phyloP scores from a whole-genome alignment of 2,329 filamentous ascomycete genomes.

The Sclerotinia trifoliorum region DNA sequence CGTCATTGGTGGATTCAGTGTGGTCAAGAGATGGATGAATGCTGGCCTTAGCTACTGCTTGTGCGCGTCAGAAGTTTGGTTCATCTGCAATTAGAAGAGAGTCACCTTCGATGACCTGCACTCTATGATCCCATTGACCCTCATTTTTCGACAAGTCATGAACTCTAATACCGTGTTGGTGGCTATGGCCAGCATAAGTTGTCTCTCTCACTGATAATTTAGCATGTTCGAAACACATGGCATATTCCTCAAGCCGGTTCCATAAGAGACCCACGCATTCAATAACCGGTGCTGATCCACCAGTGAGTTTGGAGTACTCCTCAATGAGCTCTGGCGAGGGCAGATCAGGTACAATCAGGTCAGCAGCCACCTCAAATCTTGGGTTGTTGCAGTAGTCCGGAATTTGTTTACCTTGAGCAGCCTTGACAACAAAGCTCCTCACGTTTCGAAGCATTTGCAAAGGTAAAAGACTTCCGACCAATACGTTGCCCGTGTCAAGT shows the following conservation, averaged over 20 bases:
- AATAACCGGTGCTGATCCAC: not conserved
- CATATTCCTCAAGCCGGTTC: not conserved
- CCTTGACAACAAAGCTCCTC: not conserved
- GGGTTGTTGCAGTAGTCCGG: not conserved
- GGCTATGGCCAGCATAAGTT: not conserved
- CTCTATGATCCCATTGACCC: rapidly evolving
- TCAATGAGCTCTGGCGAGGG: not conserved
- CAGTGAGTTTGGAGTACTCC: not conserved
- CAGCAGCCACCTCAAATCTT: rapidly evolving
- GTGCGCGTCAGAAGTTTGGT: not conserved
- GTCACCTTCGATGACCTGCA: not conserved
- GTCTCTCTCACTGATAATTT: not conserved
- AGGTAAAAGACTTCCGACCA: not conserved
- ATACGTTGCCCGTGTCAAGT: not conserved
- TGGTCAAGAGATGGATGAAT: not conserved
- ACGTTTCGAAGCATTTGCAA: not conserved
- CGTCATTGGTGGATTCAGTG: not conserved
- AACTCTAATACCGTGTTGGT: not conserved
- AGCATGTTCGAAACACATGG: not conserved
- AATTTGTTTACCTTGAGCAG: not conserved
- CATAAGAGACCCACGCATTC: not conserved
- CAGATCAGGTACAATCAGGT: not conserved
- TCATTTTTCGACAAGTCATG: rapidly evolving
- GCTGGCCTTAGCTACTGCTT: not conserved
- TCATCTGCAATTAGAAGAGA: not conserved